Conservation (phyloP, 2,329 filamentous ascomycete species). For the Drechslerella coelobrocha region DNA sequence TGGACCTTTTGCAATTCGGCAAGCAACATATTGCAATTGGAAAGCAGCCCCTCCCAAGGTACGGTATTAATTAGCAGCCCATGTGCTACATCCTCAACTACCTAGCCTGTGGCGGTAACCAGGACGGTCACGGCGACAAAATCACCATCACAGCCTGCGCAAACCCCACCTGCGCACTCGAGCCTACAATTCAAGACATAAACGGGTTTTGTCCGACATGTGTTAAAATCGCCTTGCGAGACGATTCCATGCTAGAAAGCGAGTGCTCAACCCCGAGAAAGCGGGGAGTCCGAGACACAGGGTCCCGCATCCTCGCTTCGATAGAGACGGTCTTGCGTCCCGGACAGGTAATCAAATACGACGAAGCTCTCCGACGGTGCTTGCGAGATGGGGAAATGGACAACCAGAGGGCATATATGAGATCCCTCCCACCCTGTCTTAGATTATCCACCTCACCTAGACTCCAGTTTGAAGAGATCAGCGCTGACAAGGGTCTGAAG, state of each 20-base stretch:
- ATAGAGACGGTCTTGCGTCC: background rate
- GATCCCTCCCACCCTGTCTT: background rate
- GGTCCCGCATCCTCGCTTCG: no score
- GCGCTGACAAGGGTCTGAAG: no score
- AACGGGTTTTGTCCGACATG: slow-evolving; percentile 36
- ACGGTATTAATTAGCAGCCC: no score
- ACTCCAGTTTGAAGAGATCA: no score
- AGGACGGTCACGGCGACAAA: slow-evolving; percentile 32
- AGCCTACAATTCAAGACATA: slow-evolving; percentile 19
- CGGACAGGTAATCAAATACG: background rate
- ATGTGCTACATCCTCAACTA: slow-evolving; percentile 38
- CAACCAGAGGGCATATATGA: slow-evolving; percentile 9
- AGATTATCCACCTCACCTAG: no score
- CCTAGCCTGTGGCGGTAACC: slow-evolving; percentile 25
- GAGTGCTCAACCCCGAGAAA: slow-evolving; percentile 5
- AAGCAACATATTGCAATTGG: no score
- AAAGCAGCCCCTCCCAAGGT: no score
- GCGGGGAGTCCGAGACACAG: background rate
- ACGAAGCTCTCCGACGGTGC: slow-evolving; percentile 5
- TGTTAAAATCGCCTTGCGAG: slow-evolving; percentile 20
- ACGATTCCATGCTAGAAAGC: slow-evolving; percentile 19
- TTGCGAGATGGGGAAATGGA: background rate
- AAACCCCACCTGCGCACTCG: slow-evolving; percentile 19
- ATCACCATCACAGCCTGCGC: slow-evolving; percentile 18
- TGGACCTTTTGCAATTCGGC: no score